Base-by-base conservation (phyloP, 2,329 filamentous ascomycete genomes). In the Colletotrichum sp. region DNA sequence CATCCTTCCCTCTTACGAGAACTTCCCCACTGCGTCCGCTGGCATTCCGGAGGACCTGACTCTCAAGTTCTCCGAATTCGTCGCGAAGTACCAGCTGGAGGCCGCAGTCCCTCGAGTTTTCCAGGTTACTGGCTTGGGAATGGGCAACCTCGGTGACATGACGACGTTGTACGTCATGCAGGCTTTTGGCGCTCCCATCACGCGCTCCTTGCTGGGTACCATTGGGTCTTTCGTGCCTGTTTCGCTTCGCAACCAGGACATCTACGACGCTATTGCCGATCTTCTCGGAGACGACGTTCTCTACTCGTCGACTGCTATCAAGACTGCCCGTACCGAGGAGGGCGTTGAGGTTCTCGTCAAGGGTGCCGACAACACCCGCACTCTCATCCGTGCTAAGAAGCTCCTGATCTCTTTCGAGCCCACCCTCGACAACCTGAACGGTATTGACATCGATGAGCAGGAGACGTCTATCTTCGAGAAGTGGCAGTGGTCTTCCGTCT, bases 121-220 rank as follows among this genome's bases (percentile, higher is more conserved):
- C 76, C 78, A 79, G 16, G 85, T 85, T 71, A 84, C 84, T 1
- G 84, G 85, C 26, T 84, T 88, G 66, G 89, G 88, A 5, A 78
- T 88, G 3, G 86, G 86, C 18, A 85, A 89, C 76, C 82, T 89
- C 49, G 80, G 87, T 7, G 81, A 83, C 5, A 77, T 83, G 13
- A 83, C 86, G n/a, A 87, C 87, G 1, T 71, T 90, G 8, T 88
- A 88, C 77, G 83, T 89, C 16, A 83, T 90, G 77, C 87, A 88
- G 76, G 81, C 81, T 4, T 85, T 86, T 65, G 83, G 83, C 7
- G 81, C 80, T 12, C 81, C 79, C n/a, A 84, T 87, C 76, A 79
- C 83, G 2, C 79, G 82, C 18, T 81, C 80, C 4, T 80, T 87
- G 24, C 78, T 81, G 55, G 82, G 80, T 10, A 78, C 76, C 5